Percentiles rank a stretch among this genome's conserved stretches.
Conservation (phyloP, 345 rosid species). For the Brassica juncea region DNA sequence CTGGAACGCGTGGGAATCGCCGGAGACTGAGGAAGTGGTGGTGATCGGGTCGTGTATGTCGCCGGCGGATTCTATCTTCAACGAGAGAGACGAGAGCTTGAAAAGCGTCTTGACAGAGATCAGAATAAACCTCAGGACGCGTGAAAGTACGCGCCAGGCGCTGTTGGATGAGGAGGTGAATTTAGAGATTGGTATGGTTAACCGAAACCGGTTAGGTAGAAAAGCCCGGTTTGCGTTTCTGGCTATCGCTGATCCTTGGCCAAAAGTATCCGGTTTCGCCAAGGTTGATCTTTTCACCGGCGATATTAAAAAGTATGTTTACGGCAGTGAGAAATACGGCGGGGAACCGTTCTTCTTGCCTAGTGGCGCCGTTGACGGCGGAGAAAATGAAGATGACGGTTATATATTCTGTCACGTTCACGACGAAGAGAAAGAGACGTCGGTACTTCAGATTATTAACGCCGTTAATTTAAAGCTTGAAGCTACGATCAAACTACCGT, state of each 20-base stretch:
- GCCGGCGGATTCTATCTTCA: slow-evolving; percentile 93
- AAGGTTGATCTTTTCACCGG: slow-evolving; percentile 80
- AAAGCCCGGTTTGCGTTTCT: slow-evolving; percentile 74
- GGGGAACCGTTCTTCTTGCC: slow-evolving; percentile 91
- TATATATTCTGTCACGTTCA: slow-evolving; percentile 75
- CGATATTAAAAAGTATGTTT: slow-evolving; percentile 54
- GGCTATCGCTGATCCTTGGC: slow-evolving; percentile 96
- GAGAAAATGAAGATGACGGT: slow-evolving; percentile 73
- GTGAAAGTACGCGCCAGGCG: slow-evolving; percentile 66
- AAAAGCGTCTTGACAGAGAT: slow-evolving; percentile 75
- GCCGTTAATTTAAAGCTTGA: slow-evolving; percentile 61
- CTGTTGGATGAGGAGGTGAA: slow-evolving; percentile 58
- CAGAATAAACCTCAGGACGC: slow-evolving; percentile 71
- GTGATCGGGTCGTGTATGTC: slow-evolving; percentile 98
- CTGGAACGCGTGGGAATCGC: slow-evolving; percentile 98
- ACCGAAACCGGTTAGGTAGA: slow-evolving; percentile 72
- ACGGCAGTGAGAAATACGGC: slow-evolving; percentile 69
- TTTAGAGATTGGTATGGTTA: slow-evolving; percentile 96
- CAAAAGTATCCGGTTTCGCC: slow-evolving; percentile 86
- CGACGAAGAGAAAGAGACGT: slow-evolving; percentile 69
- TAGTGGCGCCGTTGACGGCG: slow-evolving; percentile 11
- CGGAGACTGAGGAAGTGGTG: slow-evolving; percentile 73
- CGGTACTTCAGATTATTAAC: slow-evolving; percentile 78
- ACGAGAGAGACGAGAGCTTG: slow-evolving; percentile 80
- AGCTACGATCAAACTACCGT: slow-evolving; percentile 75